Evolutionary conservation across 176 grass and related monocot genomes (phyloP).

Genomic region (Calamus simplicifolius): DNA sequence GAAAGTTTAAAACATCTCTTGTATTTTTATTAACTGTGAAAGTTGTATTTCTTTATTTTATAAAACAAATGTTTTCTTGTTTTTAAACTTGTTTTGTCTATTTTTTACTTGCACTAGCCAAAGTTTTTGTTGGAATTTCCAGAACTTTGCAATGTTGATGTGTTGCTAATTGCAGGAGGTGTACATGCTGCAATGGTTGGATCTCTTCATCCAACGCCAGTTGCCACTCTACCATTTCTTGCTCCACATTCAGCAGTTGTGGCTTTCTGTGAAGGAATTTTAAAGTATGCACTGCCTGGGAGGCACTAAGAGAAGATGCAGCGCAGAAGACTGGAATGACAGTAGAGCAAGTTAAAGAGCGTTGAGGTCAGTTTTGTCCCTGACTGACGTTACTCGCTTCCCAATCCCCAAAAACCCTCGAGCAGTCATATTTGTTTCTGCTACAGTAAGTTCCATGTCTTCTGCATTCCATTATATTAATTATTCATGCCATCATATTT

Average conservation of each 20-base stretch:
- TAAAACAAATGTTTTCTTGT: too few species aligned
- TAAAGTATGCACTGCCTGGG: conserved; percentile 82
- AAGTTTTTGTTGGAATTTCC: too few species aligned
- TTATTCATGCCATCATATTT: too few species aligned
- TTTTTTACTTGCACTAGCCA: too few species aligned
- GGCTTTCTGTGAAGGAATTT: conserved; percentile 84
- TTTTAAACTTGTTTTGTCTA: too few species aligned
- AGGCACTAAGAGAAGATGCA: conserved; percentile 73
- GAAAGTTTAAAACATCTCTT: too few species aligned
- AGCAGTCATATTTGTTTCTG: conserved; percentile 17
- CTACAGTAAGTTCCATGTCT: conserved; percentile 18
- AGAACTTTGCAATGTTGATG: too few species aligned
- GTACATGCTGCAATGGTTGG: conserved; percentile 99
- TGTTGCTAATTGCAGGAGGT: conserved; percentile 42
- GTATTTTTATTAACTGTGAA: too few species aligned
- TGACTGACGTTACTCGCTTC: conserved; percentile 85
- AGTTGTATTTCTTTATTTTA: too few species aligned
- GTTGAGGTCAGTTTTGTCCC: conserved; percentile 68
- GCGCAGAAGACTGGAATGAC: conserved; percentile 20
- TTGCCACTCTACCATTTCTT: conserved; percentile 92
- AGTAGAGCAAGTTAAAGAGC: conserved; percentile 64
- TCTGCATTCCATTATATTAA: neutral
- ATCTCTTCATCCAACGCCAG: conserved; percentile 77
- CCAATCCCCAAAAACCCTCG: conserved; percentile 34
- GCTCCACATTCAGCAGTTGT: conserved; percentile 90